phyloP scores from a whole-genome alignment of 257 asterid species.

The Misopates orontium region DNA sequence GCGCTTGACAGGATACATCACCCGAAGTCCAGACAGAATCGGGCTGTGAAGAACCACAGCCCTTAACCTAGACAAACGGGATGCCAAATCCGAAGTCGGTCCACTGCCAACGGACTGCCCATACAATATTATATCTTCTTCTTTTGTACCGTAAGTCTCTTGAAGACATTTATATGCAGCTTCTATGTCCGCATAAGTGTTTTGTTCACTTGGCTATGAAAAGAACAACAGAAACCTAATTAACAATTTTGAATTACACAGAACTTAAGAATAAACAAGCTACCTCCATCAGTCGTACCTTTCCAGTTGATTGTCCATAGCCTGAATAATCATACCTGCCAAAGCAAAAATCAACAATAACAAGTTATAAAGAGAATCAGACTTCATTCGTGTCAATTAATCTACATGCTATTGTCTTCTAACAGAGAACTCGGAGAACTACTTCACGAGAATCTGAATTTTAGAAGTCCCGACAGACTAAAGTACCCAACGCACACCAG shows the following conservation, averaged over 20 bases:
- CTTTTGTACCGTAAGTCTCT: slow-evolving; percentile 78
- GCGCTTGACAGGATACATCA: slow-evolving; percentile 94
- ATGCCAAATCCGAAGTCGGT: slow-evolving; percentile 87
- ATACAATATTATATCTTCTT: slow-evolving; percentile 81
- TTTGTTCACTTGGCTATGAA: slow-evolving; percentile 83
- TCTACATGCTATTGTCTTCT: too few species aligned
- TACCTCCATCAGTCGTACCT: slow-evolving; percentile 57
- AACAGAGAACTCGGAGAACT: too few species aligned
- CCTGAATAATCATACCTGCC: slow-evolving; percentile 94
- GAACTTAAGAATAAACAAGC: slow-evolving; percentile 20
- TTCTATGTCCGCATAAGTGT: slow-evolving; percentile 91
- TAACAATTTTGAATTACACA: slow-evolving; percentile 27
- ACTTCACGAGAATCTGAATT: too few species aligned
- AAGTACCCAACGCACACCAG: too few species aligned
- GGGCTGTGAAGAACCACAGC: slow-evolving; percentile 99
- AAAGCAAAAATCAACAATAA: slow-evolving; percentile 20
- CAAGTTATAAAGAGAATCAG: not conserved
- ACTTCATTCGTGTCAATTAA: slow-evolving; percentile 21
- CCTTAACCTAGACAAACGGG: slow-evolving; percentile 75
- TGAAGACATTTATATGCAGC: slow-evolving; percentile 85
- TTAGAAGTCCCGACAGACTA: too few species aligned
- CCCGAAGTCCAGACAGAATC: slow-evolving; percentile 87
- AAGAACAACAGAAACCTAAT: slow-evolving; percentile 21
- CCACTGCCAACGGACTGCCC: slow-evolving; percentile 99
- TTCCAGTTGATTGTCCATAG: slow-evolving; percentile 89